Base-by-base conservation (phyloP, 495 filamentous ascomycete species). In the Pyrenula aspistea region DNA sequence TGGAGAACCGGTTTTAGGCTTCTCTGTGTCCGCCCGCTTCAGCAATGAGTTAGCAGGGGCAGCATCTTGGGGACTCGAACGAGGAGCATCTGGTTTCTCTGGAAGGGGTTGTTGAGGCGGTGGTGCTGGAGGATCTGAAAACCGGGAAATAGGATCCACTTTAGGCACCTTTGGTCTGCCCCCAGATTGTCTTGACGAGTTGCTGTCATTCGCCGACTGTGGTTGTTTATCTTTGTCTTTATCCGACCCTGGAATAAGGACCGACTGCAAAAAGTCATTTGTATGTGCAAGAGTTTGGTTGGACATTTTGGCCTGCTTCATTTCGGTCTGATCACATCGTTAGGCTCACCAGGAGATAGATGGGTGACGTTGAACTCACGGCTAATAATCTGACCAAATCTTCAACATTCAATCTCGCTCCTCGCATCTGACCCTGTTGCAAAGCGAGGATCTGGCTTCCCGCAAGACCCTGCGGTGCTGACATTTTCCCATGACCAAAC, bases 371-470 rank as follows among this genome's bases (percentile, higher is more conserved):
- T 50, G 31, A 53, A 76, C 88, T 78, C 80, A 96, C 93, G 60
- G 88, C 88, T 49, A 98, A 79, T 65, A 84, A 87, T 68, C 96
- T 96, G 25, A 96, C 89, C 42, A 98, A 88, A 60, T 95, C 88
- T 62, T 98, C 93, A 54, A 94, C 91, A 10, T 90, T 91, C 31
- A 88, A 59, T 91, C 78, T 85, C 89, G 94, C 59, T 88, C 86
- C 55, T 84, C 86, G 31, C 74, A 86, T 80, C 42, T 85, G 83
- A 53, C 83, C 72, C 60, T 83, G 79, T 59, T 88, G 74, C 58
- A 83, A 56, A 31, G 69, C 75, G 58, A 75, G 83, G 66, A 84
- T 72, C 57, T 81, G 81, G 55, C 73, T 83, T 24, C 73, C 79
- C 4, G 75, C 75, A 56, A 74, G 73, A 61, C 71, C 79, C 55